Base-by-base conservation (phyloP, 2,329 filamentous ascomycete species). In the Aureobasidium sp. region DNA sequence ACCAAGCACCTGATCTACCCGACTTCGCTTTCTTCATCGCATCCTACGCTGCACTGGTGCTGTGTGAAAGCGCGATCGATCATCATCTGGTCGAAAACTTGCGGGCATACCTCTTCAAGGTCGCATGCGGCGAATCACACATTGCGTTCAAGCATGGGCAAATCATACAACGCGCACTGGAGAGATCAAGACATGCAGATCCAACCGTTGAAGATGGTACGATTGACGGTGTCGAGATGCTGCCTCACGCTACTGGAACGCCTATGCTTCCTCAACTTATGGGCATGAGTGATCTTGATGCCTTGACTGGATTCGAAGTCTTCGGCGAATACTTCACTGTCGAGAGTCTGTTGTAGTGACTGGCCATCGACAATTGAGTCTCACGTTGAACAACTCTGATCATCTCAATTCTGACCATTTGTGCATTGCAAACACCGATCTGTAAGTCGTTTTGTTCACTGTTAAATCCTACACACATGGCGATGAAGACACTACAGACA, bases 1-100 rank as follows among this genome's bases (percentile, higher is more conserved):
- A 29, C 21, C 27, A 37, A 10, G 54, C 37, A 11, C 34, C 25
- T 15, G 59, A 62, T 13, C 50, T 62, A 10, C 59, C 59, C 1
- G 59, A 62, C 30, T 62, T 62, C n/a, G 36, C 50, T 4, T 62
- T 62, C 50, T 62, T 62, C 21, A 62, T 62, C 36, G 59, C 59
- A 13, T 53, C 50, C 1, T 62, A 62, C 11, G 59, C 59, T 27
- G 49, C 59, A 36, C 50, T 62, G 10, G 59, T 62, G 1, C 50
- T 62, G 11, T 62, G 59, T 21, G 59, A 62, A 49, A 55, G 48
- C 21, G 59, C 59, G 5, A 34, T 62, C 3, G 59, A 57, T 29
- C 49, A 57, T 32, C 59, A 62, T 27, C 15, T 57, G 30, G 59
- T 62, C 16, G 59, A 57, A 5, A 62, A 48, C 21, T n/a, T 62